A percentile compares a stretch with the other conserved stretches of the same genome.
Evolutionary conservation across 306 rosid species (phyloP).

Genomic region (Cicer arietinum): DNA sequence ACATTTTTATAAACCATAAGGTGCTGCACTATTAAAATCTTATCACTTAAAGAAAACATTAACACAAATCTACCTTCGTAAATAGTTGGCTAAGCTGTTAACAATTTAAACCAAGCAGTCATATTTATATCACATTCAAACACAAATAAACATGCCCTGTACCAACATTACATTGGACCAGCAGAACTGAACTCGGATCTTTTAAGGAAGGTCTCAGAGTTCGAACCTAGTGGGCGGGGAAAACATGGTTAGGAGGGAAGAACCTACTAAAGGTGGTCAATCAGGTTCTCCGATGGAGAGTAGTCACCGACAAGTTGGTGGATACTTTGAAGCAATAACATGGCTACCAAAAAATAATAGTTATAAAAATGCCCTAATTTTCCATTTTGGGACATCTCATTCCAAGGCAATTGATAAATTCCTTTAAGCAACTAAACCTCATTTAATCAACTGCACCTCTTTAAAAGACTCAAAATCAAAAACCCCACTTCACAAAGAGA

Average conservation of each 20-base stretch:
- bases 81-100: background rate
- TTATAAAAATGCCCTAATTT: background rate
- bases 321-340: background rate
- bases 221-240: background rate
- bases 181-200: background rate
- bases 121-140: constrained; percentile 5
- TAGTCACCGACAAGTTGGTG: background rate
- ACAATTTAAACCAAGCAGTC: constrained; percentile 7
- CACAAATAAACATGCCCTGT: constrained; percentile 3
- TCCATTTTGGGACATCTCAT: background rate
- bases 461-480: constrained; percentile 21
- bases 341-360: background rate
- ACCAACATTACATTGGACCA: background rate
- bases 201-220: background rate
- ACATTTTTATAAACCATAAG: constrained; percentile 10
- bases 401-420: constrained; percentile 28
- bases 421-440: constrained; percentile 29
- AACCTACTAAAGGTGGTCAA: background rate
- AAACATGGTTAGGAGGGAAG: background rate
- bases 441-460: constrained; percentile 19
- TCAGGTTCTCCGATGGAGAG: background rate
- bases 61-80: constrained; percentile 6
- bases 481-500: constrained; percentile 25
- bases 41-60: constrained; percentile 25
- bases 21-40: constrained; percentile 28